Conservation (phyloP, 2,329 filamentous ascomycete species). For the Colletotrichum horii region DNA sequence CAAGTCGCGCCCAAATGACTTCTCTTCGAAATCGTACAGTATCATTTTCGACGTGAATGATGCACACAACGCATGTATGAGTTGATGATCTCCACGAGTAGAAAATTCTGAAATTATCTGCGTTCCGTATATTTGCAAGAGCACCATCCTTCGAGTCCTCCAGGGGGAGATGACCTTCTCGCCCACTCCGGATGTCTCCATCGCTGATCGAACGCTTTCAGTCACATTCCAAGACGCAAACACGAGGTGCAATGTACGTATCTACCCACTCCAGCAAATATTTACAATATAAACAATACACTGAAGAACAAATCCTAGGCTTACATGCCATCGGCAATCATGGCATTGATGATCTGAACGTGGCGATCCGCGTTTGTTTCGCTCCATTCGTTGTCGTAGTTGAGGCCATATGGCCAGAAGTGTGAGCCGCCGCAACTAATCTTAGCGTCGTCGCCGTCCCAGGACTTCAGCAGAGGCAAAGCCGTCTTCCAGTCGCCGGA, state of each 20-base stretch:
- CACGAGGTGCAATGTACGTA: neutral
- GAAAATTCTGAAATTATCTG: neutral
- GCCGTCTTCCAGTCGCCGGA: constrained; percentile 47
- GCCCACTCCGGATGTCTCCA: neutral
- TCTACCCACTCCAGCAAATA: neutral
- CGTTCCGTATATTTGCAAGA: neutral
- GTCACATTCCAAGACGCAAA: neutral
- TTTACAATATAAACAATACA: neutral
- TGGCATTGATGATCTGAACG: constrained; percentile 47
- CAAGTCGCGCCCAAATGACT: neutral
- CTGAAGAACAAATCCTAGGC: neutral
- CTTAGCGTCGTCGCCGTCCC: constrained; percentile 40
- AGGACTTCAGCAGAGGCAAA: constrained; percentile 40
- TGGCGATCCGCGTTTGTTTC: constrained; percentile 49
- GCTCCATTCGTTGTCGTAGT: constrained; percentile 49
- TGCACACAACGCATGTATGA: neutral
- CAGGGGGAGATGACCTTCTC: neutral
- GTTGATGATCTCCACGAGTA: neutral
- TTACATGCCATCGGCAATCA: constrained; percentile 44
- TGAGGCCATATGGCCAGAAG: constrained; percentile 47
- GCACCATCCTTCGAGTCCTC: neutral
- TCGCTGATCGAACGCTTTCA: neutral
- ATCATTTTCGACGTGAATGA: neutral
- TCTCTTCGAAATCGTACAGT: accelerated
- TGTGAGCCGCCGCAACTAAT: constrained; percentile 46